Base-by-base conservation (phyloP, 148 eudicot species). In the Heliamphora exappendiculata region DNA sequence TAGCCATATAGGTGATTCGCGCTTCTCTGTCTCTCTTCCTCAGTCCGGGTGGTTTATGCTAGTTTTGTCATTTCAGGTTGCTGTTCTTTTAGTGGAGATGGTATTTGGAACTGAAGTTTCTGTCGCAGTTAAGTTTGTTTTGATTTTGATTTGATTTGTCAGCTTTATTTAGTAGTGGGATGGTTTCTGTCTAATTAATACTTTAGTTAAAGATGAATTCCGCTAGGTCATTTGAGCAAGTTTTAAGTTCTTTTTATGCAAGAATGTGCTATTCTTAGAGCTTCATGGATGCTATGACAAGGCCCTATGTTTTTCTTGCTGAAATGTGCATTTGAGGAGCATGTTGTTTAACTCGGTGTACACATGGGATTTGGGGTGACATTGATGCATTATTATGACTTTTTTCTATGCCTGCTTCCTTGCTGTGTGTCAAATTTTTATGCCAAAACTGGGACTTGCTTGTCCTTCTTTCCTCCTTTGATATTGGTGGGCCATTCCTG, bases 21-120 rank as follows among this genome's bases (percentile, higher is more conserved):
- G 85, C 79, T 78, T 83, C 83, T 76, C 73, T 83, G 75, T 73
- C 80, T 80, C 80, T 84, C 78, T 79, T 82, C 83, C 44, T 59
- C 71, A 79, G 83, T 82, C 82, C 70, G 88, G 88, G 80, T 80
- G 81, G 84, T 91, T 89, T 85, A 88, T 90, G 87, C 87, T 86
- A 74, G 87, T 80, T 82, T 82, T 83, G 76, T 80, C 70, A 81
- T 89, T 92, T 88, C 91, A 87, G 89, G 89, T 82, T 85, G 92
- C 88, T 83, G 92, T 81, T 82, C 67, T 83, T 62, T 81, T 87
- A 81, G 82, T 83, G 91, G 79, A 76, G 84, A 78, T 78, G 86
- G 84, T 80, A 70, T 45, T 88, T 86, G 81, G 86, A 80, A 80
- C 81, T 87, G 82, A 77, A 85, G 89, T 86, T 84, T 82, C 85